These are phyloP conservation scores for Leishmania aethiopica DNA, from an alignment of 208 protist genomes.

Conservation along the genomic window DNA sequence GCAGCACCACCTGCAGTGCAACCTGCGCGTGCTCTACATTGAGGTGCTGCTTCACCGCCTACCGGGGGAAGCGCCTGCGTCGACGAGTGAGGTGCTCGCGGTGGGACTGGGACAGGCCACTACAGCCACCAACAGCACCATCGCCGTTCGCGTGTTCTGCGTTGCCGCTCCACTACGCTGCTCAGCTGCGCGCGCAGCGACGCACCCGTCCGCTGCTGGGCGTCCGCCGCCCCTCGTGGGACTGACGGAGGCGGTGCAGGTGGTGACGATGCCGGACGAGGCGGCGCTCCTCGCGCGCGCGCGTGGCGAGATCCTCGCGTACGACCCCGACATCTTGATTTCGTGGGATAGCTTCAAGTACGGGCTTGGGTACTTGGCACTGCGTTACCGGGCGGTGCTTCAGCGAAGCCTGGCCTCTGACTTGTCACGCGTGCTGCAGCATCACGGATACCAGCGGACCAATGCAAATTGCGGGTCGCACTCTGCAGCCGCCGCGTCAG, in stretches of 20 bases:
- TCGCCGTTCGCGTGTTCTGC: slow-evolving; percentile 53
- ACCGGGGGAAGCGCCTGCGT: slow-evolving; percentile 30
- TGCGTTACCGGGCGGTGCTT: slow-evolving; percentile 61
- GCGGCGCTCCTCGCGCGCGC: slow-evolving; percentile 49
- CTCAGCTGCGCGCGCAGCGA: not conserved
- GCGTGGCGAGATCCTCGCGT: slow-evolving; percentile 40
- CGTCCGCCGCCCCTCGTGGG: not conserved
- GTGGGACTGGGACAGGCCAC: slow-evolving; percentile 56
- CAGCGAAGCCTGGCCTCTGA: slow-evolving; percentile 50
- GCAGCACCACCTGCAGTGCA: slow-evolving; percentile 34
- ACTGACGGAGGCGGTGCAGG: slow-evolving; percentile 35
- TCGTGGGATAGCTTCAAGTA: slow-evolving; percentile 84
- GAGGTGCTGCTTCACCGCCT: slow-evolving; percentile 54
- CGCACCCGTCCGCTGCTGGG: not conserved
- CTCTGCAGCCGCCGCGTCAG: not conserved
- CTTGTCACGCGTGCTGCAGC: slow-evolving; percentile 47
- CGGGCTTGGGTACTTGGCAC: slow-evolving; percentile 60
- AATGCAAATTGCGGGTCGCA: not conserved
- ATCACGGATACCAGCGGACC: not conserved
- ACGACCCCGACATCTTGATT: slow-evolving; percentile 74
- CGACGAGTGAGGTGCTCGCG: slow-evolving; percentile 46
- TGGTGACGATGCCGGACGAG: slow-evolving; percentile 51
- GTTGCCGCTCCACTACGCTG: slow-evolving; percentile 17
- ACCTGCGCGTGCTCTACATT: slow-evolving; percentile 42
- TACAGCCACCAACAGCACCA: slow-evolving; percentile 15